These are phyloP conservation scores for Candida dajiaensis DNA, from an alignment of 805 yeast species.

Conservation along the genomic window DNA sequence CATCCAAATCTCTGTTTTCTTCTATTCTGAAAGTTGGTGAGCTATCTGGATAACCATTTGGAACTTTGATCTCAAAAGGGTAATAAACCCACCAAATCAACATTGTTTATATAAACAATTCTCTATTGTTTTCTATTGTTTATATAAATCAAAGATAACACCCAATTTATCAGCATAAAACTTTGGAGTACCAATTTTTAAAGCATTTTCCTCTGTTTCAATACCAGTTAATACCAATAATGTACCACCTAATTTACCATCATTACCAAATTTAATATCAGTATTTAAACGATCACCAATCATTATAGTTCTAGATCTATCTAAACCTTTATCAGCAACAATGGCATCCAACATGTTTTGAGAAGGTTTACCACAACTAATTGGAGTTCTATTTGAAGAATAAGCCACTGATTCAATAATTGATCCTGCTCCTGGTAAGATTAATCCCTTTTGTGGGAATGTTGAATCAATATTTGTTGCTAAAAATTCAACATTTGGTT, in stretches of 20 bases:
- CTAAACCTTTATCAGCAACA: slow-evolving; percentile 50
- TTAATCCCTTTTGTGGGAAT: slow-evolving; percentile 79
- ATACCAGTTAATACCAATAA: slow-evolving; percentile 88
- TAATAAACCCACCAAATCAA: too few relatives aligned
- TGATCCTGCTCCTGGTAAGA: slow-evolving; percentile 95
- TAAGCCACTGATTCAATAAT: slow-evolving; percentile 70
- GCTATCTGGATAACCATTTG: too few relatives aligned
- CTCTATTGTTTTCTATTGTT: neutral
- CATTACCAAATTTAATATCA: slow-evolving; percentile 86
- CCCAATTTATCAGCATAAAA: slow-evolving; percentile 58
- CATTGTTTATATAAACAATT: too few relatives aligned
- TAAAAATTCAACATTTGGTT: slow-evolving; percentile 58
- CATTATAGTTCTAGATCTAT: slow-evolving; percentile 69
- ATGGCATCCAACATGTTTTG: slow-evolving; percentile 88
- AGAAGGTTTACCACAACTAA: slow-evolving; percentile 90
- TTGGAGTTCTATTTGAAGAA: slow-evolving; percentile 78
- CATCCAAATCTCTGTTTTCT: too few relatives aligned
- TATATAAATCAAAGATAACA: slow-evolving; percentile 58
- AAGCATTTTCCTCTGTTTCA: slow-evolving; percentile 64
- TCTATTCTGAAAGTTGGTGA: too few relatives aligned
- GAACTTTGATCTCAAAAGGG: too few relatives aligned
- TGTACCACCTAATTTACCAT: slow-evolving; percentile 83
- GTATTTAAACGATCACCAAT: slow-evolving; percentile 94
- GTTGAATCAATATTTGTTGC: slow-evolving; percentile 97
- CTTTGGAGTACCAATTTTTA: slow-evolving; percentile 47